Percentiles rank a stretch among this genome's conserved stretches.
phyloP scores from a whole-genome alignment of 106 monocot genomes.

The Acanthochlamys bracteata region DNA sequence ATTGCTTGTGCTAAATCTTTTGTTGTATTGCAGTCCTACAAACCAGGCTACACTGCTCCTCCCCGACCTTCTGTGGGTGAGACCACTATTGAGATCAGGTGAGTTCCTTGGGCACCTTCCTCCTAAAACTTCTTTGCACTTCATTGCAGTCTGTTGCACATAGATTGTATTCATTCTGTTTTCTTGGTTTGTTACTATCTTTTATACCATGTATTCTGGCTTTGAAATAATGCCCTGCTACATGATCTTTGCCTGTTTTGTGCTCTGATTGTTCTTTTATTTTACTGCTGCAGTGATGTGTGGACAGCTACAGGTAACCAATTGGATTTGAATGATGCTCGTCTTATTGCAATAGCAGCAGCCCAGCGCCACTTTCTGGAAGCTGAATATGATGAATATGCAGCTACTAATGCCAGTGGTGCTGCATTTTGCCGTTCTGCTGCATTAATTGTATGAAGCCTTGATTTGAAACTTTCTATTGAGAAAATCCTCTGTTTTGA shows the following conservation, averaged over 20 bases:
- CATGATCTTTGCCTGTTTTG: too few relatives aligned
- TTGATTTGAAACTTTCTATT: neutral
- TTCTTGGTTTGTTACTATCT: too few relatives aligned
- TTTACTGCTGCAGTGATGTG: slow-evolving; percentile 31
- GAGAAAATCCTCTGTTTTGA: neutral
- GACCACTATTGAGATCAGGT: slow-evolving; percentile 59
- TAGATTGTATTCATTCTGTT: neutral
- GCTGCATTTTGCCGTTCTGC: slow-evolving; percentile 65
- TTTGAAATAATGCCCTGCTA: neutral
- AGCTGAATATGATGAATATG: slow-evolving; percentile 77
- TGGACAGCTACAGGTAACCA: slow-evolving; percentile 54
- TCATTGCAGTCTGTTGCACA: neutral
- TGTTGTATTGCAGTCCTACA: slow-evolving; percentile 31
- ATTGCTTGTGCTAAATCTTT: neutral
- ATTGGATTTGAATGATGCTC: slow-evolving; percentile 46
- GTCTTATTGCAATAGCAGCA: slow-evolving; percentile 53
- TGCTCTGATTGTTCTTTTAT: slow-evolving; percentile 6
- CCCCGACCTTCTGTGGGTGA: slow-evolving; percentile 44
- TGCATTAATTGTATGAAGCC: slow-evolving; percentile 61
- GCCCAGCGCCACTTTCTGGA: slow-evolving; percentile 56
- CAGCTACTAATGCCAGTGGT: slow-evolving; percentile 47
- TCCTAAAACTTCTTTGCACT: neutral
- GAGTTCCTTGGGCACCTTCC: slow-evolving; percentile 1
- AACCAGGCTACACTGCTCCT: slow-evolving; percentile 66
- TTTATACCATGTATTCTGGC: too few relatives aligned